These are phyloP conservation scores for Botrytis elliptica DNA, from an alignment of 2,329 filamentous ascomycete species.

Conservation along the genomic window DNA sequence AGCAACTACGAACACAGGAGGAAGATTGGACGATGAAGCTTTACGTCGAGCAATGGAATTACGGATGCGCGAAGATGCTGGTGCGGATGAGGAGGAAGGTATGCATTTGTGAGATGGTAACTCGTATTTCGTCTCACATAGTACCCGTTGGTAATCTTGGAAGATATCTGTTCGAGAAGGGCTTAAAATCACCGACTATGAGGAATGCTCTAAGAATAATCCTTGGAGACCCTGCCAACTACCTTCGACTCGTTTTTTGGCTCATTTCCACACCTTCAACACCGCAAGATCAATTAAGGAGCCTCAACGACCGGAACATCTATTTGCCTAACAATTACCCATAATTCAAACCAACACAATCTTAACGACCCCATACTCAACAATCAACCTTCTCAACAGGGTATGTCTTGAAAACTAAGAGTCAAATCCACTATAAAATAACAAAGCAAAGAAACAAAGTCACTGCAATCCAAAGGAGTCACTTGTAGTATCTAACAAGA, in stretches of 20 bases:
- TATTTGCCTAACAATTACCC: background rate
- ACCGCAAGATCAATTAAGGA: background rate
- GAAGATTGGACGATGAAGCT: slow-evolving; percentile 58
- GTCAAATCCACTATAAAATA: background rate
- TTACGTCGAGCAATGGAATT: slow-evolving; percentile 55
- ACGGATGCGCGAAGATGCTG: slow-evolving; percentile 48
- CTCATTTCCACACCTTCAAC: background rate
- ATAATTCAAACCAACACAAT: background rate
- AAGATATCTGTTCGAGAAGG: background rate
- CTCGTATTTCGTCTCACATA: background rate
- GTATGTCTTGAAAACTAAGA: background rate
- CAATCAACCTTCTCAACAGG: background rate
- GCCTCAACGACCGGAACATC: background rate
- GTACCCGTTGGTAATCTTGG: no score
- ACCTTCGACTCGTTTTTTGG: background rate
- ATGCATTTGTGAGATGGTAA: slow-evolving; percentile 55
- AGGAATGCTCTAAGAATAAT: background rate
- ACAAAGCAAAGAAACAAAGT: background rate
- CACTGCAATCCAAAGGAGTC: background rate
- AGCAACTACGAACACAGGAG: slow-evolving; percentile 39
- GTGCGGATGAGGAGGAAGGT: slow-evolving; percentile 54
- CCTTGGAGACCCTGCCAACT: background rate
- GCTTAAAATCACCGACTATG: background rate
- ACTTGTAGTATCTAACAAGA: background rate
- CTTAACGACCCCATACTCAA: no score